A percentile compares a stretch with the other conserved stretches of the same genome.
These are phyloP conservation scores for Gossypium davidsonii DNA, from an alignment of 441 rosid species.

Conservation along the genomic window DNA sequence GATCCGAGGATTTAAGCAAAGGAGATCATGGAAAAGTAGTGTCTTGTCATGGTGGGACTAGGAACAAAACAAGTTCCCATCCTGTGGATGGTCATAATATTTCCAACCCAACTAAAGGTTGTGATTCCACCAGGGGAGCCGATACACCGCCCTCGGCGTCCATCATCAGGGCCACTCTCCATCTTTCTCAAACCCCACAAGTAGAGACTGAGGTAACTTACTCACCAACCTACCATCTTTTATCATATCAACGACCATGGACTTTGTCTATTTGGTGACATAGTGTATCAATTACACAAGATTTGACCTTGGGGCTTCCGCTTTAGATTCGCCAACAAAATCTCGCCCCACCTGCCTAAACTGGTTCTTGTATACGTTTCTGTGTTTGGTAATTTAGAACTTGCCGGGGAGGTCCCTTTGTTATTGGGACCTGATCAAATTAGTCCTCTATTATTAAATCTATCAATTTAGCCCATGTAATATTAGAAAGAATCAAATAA, in stretches of 20 bases:
- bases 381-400: not conserved
- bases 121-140: conserved; percentile 22
- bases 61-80: conserved; percentile 20
- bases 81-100: conserved; percentile 8
- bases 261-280: conserved; percentile 44
- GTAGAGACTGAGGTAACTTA: conserved; percentile 32
- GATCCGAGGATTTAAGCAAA: conserved; percentile 23
- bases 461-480: too few species aligned
- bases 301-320: not conserved
- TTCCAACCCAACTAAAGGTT: conserved; percentile 25
- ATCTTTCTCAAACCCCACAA: conserved; percentile 22
- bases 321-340: not conserved
- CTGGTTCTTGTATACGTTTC: not conserved
- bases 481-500: too few species aligned
- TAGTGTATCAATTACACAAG: not conserved
- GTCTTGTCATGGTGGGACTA: conserved; percentile 46
- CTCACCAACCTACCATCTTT: conserved; percentile 9
- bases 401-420: not conserved
- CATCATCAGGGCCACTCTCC: conserved; percentile 36
- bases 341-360: not conserved
- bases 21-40: conserved; percentile 38
- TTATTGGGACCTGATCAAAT: too few species aligned
- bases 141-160: conserved; percentile 23
- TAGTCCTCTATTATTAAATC: too few species aligned
- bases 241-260: conserved; percentile 31